Conservation (phyloP, 495 filamentous ascomycete genomes). For the Lasiosphaeria hispida region DNA sequence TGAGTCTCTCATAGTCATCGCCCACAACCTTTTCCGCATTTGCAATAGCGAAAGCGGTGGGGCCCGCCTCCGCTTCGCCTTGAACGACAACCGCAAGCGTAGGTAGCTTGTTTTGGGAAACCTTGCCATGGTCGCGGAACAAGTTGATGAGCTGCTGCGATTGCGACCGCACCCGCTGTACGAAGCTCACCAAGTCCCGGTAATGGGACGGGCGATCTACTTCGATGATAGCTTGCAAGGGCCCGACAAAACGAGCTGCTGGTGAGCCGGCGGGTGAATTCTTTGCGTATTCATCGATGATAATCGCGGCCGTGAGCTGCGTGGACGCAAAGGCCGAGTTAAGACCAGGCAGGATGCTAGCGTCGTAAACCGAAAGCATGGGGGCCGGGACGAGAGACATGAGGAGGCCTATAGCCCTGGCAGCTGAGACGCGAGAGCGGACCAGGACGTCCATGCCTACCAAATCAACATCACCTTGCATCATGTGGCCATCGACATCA, state of each 20-base stretch:
- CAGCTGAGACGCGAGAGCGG: constrained; percentile 81
- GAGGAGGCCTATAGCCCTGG: constrained; percentile 74
- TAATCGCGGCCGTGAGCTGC: constrained; percentile 76
- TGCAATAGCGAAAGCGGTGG: constrained; percentile 81
- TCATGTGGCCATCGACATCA: constrained; percentile 97
- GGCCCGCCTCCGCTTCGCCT: constrained; percentile 84
- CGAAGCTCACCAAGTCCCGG: constrained; percentile 80
- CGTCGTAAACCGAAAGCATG: constrained; percentile 51
- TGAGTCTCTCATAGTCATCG: constrained; percentile 80
- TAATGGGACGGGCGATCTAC: constrained; percentile 77
- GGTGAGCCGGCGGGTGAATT: constrained; percentile 42
- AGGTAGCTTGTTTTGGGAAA: constrained; percentile 69
- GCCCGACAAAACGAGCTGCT: constrained; percentile 47
- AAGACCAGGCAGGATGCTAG: constrained; percentile 60
- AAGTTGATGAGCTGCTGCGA: constrained; percentile 84
- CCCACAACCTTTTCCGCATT: constrained; percentile 83
- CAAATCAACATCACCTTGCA: constrained; percentile 91
- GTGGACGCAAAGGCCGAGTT: constrained; percentile 74
- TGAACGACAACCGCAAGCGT: constrained; percentile 84
- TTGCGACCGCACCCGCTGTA: constrained; percentile 83
- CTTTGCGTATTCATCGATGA: constrained; percentile 85
- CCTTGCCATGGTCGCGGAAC: constrained; percentile 82
- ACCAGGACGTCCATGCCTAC: constrained; percentile 86
- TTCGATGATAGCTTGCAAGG: constrained; percentile 72
- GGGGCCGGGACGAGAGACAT: constrained; percentile 60